These are phyloP conservation scores for Mycena indigotica DNA, from an alignment of 768 basidiomycete species.

Conservation along the genomic window DNA sequence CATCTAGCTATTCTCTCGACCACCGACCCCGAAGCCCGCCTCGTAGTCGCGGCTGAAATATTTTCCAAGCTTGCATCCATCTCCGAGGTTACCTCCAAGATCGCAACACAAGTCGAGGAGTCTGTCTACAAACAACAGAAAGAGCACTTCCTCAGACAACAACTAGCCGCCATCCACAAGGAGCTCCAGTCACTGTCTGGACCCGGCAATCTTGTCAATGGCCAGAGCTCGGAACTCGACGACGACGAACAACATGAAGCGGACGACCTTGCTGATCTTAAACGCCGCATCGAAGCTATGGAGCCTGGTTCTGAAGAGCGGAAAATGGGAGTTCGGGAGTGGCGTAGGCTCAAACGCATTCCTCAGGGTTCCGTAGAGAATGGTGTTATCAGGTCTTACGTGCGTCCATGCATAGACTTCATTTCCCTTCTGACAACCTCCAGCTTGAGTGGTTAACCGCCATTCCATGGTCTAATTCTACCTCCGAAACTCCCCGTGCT, in stretches of 20 bases:
- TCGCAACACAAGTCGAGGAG: constrained; percentile 79
- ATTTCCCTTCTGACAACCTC: constrained; percentile 1
- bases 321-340: constrained; percentile 80
- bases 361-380: constrained; percentile 89
- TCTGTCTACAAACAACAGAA: constrained; percentile 87
- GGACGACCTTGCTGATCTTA: constrained; percentile 75
- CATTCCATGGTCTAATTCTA: constrained; percentile 76
- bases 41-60: constrained; percentile 67
- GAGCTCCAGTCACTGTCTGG: constrained; percentile 51
- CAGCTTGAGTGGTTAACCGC: constrained; percentile 89
- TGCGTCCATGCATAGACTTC: constrained; percentile 45
- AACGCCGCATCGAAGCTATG: constrained; percentile 74
- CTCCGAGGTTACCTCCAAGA: constrained; percentile 79
- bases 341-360: constrained; percentile 83
- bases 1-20: constrained; percentile 61
- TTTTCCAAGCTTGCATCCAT: constrained; percentile 78
- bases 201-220: constrained; percentile 21
- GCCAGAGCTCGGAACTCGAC: constrained; percentile 55
- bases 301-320: constrained; percentile 75
- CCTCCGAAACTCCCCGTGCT: constrained; percentile 13
- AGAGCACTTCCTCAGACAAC: constrained; percentile 83
- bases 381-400: constrained; percentile 84
- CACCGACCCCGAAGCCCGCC: constrained; percentile 59
- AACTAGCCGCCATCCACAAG: constrained; percentile 77
- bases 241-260: constrained; percentile 81